These are phyloP conservation scores for Pulchroboletus neoregius DNA, from an alignment of 1,284 basidiomycete species.

Conservation along the genomic window DNA sequence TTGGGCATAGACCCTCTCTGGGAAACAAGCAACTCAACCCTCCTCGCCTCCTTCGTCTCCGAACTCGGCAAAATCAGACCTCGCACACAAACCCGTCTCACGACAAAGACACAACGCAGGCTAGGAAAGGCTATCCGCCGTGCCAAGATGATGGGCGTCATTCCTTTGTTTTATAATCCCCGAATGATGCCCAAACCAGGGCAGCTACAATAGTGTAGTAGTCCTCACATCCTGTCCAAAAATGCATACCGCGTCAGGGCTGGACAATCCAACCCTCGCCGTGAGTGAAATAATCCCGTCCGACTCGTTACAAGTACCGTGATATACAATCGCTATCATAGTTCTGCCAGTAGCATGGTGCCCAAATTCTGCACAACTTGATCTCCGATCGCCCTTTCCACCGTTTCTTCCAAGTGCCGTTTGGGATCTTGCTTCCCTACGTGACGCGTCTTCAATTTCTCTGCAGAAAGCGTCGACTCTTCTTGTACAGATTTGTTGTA, in stretches of 20 bases:
- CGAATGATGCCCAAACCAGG: conserved; percentile 25
- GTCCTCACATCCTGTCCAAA: too few species aligned
- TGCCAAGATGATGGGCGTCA: conserved; percentile 89
- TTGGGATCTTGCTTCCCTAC: conserved; percentile 98
- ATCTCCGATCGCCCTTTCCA: conserved; percentile 95
- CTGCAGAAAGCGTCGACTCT: conserved; percentile 85
- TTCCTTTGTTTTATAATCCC: conserved; percentile 61
- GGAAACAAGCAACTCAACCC: conserved; percentile 61
- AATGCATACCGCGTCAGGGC: too few species aligned
- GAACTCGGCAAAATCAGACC: conserved; percentile 83
- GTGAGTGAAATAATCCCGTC: too few species aligned
- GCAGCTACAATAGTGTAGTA: conserved; percentile 10
- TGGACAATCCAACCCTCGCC: too few species aligned
- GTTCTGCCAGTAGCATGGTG: conserved; percentile 87
- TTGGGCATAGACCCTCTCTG: conserved; percentile 66
- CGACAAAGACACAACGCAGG: conserved; percentile 76
- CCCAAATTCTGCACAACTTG: conserved; percentile 93
- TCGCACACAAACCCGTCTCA: conserved; percentile 71
- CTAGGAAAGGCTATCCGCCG: conserved; percentile 87
- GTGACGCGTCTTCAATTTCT: conserved; percentile 92
- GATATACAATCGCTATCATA: conserved; percentile 37
- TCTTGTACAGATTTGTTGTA: conserved; percentile 98
- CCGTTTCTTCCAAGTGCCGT: conserved; percentile 92
- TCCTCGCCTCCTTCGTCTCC: conserved; percentile 70
- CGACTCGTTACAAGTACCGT: neutral